phyloP scores from a whole-genome alignment of 257 asterid species.

The Paraleonurus japonicus region DNA sequence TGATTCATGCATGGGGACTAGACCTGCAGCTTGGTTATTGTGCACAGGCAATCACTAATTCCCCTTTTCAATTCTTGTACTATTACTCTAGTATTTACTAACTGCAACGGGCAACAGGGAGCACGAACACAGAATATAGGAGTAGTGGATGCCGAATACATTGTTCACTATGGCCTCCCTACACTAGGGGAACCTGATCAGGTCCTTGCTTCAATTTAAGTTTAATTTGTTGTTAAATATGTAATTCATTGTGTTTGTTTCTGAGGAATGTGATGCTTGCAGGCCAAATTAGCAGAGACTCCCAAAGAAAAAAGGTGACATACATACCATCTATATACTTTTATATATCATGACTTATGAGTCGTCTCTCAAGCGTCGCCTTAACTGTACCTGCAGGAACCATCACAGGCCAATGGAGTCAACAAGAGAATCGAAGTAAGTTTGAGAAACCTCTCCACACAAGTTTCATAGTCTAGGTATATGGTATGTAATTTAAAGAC shows the following conservation, averaged over 20 bases:
- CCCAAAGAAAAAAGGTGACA: slow-evolving; percentile 15
- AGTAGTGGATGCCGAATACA: slow-evolving; percentile 78
- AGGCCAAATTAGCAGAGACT: slow-evolving; percentile 9
- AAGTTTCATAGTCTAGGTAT: background rate
- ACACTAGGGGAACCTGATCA: slow-evolving; percentile 70
- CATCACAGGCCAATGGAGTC: slow-evolving; percentile 15
- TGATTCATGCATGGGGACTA: slow-evolving; percentile 96
- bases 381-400: slow-evolving; percentile 37
- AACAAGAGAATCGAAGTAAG: slow-evolving; percentile 67
- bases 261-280: background rate
- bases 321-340: background rate
- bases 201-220: slow-evolving; percentile 24
- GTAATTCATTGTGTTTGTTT: background rate
- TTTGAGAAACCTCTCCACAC: background rate
- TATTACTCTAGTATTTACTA: no score
- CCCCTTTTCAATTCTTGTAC: background rate
- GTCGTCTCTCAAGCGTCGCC: background rate
- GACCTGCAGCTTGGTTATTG: slow-evolving; percentile 87
- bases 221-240: background rate
- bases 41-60: slow-evolving; percentile 56
- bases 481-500: background rate
- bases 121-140: slow-evolving; percentile 69
- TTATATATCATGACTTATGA: no score
- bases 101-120: slow-evolving; percentile 43
- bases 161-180: slow-evolving; percentile 81